Percentiles rank a stretch among this genome's conserved stretches.
These are phyloP conservation scores for Limnomonas spitsbergensis DNA, from an alignment of 139 green algal genomes.

Conservation along the genomic window DNA sequence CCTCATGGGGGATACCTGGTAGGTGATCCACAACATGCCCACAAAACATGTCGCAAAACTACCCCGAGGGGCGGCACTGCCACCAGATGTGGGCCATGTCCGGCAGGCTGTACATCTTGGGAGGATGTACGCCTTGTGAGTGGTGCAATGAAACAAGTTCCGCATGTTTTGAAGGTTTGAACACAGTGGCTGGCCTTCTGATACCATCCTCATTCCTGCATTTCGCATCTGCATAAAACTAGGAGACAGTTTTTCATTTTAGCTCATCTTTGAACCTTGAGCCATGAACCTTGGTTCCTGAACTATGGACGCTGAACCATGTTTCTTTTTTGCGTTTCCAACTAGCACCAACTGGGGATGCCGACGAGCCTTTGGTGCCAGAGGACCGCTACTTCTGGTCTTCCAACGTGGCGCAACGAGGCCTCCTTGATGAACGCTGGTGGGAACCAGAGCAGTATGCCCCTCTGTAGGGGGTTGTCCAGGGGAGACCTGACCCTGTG, in stretches of 20 bases:
- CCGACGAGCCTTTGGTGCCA: background rate
- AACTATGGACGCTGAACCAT: background rate
- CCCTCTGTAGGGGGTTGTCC: too few species aligned
- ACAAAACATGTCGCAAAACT: background rate
- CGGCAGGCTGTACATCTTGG: background rate
- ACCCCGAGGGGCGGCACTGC: background rate
- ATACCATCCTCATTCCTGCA: too few species aligned
- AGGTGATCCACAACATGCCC: background rate
- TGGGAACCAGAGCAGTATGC: background rate
- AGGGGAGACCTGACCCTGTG: too few species aligned
- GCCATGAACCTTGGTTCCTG: background rate
- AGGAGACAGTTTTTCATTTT: background rate
- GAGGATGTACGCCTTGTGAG: background rate
- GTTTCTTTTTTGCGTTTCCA: background rate
- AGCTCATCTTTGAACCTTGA: background rate
- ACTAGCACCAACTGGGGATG: background rate
- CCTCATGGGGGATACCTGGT: background rate
- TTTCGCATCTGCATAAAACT: too few species aligned
- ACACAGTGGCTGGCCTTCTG: too few species aligned
- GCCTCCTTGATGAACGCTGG: background rate
- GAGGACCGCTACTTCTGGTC: conserved; percentile 1
- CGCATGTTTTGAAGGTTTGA: too few species aligned
- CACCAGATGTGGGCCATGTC: background rate
- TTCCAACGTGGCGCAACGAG: background rate
- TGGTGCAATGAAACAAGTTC: background rate